Evolutionary conservation across 208 protist genomes (phyloP).

Genomic region (Giardia duodenalis): DNA sequence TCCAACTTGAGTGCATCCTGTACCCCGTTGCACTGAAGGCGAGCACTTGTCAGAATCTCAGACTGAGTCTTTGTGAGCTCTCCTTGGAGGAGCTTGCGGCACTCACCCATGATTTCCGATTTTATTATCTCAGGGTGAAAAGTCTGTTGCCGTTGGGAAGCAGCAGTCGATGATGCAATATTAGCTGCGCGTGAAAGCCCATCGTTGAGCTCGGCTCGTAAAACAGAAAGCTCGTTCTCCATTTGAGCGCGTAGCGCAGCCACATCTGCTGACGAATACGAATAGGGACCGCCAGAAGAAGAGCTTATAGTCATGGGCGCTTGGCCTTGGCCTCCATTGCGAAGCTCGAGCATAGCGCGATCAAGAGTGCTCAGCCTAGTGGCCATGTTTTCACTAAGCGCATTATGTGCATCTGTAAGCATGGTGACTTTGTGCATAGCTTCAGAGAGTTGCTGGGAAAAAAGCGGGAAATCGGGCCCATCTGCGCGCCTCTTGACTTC

Average conservation of each 20-base stretch:
- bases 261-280: too few species aligned
- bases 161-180: not conserved
- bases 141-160: not conserved
- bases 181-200: not conserved
- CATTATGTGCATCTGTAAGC: not conserved
- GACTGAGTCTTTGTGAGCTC: not conserved
- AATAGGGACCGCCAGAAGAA: too few species aligned
- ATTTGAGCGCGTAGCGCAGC: not conserved
- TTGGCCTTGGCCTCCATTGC: not conserved
- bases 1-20: not conserved
- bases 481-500: not conserved
- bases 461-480: not conserved
- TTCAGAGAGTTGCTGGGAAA: not conserved
- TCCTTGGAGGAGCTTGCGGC: not conserved
- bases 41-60: not conserved
- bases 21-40: not conserved
- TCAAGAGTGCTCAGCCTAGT: not conserved
- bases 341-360: not conserved
- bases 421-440: not conserved
- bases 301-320: not conserved
- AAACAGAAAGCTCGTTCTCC: not conserved
- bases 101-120: not conserved
- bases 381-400: not conserved
- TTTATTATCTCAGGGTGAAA: not conserved
- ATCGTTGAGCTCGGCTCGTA: not conserved